Base-by-base conservation (phyloP, 768 basidiomycete genomes). In the Pleurotus eryngii region DNA sequence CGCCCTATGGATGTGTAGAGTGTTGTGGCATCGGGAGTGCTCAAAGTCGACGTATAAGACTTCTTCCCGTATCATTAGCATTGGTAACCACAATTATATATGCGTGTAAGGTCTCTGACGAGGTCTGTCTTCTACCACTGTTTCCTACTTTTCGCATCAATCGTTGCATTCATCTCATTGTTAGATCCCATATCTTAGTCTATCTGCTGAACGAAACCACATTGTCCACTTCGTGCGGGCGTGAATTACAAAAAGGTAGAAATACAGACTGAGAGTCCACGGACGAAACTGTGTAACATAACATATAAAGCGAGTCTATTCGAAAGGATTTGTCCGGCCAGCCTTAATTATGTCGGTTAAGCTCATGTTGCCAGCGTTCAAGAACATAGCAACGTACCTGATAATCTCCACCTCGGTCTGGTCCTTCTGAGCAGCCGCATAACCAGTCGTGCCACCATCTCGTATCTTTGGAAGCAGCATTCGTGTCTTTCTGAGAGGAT, bases 361-460 rank as follows among this genome's bases (percentile, higher is more conserved):
- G 42, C 26, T 45, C 51, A 7, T 17, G 30, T 35, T 11, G 30
- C 30, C 11, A 22, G 45, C 26, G 6, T 46, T 54, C 24, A 47
- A 3, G 20, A 35, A 39, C 35, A 48, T 37, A 15, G 48, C 24
- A 24, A 67, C 76, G 42, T 65, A 86, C 89, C 81, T 92, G 90
- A 60, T 79, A 68, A 54, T 90, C 85, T 4, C 87, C 88, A 45
- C 84, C 87, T 14, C 88, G 77, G 68, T 89, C 85, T 2, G 81
- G 73, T n/a, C 86, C 85, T 66, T 90, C 89, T 15, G 83, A 76
- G 61, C 89, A 90, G 11, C 90, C 90, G 68, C 90, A 92, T 59
- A 92, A 68, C 89, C 89, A 90, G 30, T 92, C 90, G 66, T 90
- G 89, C 90, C 90, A 92, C 90, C 90, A 92, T 59, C 81, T 72